Evolutionary conservation across 345 rosid species (phyloP), one percentile per base, ranked within the genome.

Genomic region (Anastatica hierochuntica): DNA sequence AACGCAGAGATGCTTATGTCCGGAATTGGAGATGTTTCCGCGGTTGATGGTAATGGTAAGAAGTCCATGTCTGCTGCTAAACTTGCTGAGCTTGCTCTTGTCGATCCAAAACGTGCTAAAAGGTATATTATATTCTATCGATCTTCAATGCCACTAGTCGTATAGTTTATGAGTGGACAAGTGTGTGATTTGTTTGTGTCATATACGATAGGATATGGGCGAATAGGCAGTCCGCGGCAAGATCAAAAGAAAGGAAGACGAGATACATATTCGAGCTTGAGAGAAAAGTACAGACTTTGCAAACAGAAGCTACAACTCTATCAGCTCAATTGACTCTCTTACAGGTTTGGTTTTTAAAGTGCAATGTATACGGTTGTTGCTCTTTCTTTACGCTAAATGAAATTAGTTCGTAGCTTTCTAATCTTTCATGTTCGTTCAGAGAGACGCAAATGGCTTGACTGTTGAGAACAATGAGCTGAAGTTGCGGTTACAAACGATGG

Each of bases 171-270:
- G 45, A 23, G 17, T 12, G 1, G 23, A 45, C 18, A 20, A 50
- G 50, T 17, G 10, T 19, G 11, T 64, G 47, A 42, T 42, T 18
- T 41, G 26, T 49, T 31, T 42, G 49, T 36, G 19, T 49, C 23
- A 38, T 45, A 38, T 45, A 37, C 20, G 4, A 56, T 59, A 92
- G 98, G 83, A 85, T 92, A 39, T 85, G 95, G 95, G 98, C 97
- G 3, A 89, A 89, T 50, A 79, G 97, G 79, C 98, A 90, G 70
- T 90, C 98, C 1, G 98, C 98, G 10, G 98, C 96, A 23, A 74
- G 96, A 68, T 90, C 96, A 34, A 90, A 90, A 78, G 96, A 90
- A 73, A 77, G 96, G 72, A 90, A 90, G 75, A 84, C 89, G 82
- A 78, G 95, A 27, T 87, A 87, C 72, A 90, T 87, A 58, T 81